A percentile compares a stretch with the other conserved stretches of the same genome.
Conservation (phyloP, 345 rosid species). For the Abelmoschus esculentus region DNA sequence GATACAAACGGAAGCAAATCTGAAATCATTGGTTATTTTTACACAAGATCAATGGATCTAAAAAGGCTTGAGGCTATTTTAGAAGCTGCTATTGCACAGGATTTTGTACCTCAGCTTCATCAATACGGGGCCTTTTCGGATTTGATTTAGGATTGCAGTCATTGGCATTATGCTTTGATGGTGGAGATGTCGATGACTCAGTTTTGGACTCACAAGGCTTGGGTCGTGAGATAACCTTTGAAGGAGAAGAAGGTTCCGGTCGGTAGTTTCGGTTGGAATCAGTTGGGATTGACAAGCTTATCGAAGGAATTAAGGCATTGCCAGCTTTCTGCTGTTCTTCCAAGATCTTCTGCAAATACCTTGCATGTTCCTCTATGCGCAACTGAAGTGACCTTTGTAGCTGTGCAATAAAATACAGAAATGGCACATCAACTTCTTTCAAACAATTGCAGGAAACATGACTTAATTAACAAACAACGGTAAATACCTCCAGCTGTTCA, state of each 20-base stretch:
- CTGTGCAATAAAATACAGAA: conserved; percentile 26
- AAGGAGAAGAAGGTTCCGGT: conserved; percentile 4
- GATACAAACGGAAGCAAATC: not conserved
- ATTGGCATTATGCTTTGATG: conserved; percentile 29
- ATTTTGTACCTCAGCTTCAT: conserved; percentile 29
- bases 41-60: not conserved
- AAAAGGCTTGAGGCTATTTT: not conserved
- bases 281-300: conserved; percentile 14
- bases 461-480: not conserved
- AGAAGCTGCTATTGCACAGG: conserved; percentile 21
- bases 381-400: conserved; percentile 70
- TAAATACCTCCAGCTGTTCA: conserved; percentile 72
- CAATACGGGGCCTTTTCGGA: conserved; percentile 32
- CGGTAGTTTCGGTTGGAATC: conserved; percentile 24
- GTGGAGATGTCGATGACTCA: conserved; percentile 23
- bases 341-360: conserved; percentile 70
- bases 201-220: conserved; percentile 29
- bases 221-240: not conserved
- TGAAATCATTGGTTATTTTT: conserved; percentile 2
- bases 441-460: not conserved
- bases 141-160: conserved; percentile 23
- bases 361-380: conserved; percentile 87
- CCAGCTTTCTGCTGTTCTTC: conserved; percentile 80
- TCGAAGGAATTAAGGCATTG: conserved; percentile 30
- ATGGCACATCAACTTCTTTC: not conserved